Evolutionary conservation across 176 grass and related monocot genomes (phyloP).

Genomic region (Carex myosuroides): DNA sequence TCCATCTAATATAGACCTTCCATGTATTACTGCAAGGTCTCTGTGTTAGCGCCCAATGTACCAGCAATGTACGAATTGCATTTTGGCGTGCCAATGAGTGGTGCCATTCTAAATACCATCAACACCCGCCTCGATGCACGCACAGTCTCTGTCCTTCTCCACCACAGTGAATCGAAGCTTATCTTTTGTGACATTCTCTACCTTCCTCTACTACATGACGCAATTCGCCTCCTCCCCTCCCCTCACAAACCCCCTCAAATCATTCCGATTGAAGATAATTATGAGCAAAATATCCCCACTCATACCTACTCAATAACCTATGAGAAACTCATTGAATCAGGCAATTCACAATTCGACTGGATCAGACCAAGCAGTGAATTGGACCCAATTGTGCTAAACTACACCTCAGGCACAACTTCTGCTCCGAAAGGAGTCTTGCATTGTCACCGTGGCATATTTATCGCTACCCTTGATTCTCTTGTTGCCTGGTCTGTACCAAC

Average conservation of each 20-base stretch:
- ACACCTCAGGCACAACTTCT: slow-evolving; percentile 91
- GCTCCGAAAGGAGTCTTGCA: slow-evolving; percentile 83
- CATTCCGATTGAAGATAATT: slow-evolving; percentile 54
- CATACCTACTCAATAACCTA: slow-evolving; percentile 31
- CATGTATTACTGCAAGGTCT: slow-evolving; percentile 38
- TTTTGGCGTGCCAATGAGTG: slow-evolving; percentile 89
- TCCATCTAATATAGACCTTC: background rate
- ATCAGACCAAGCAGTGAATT: slow-evolving; percentile 55
- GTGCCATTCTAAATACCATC: slow-evolving; percentile 80
- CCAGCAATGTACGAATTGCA: slow-evolving; percentile 95
- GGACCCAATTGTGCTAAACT: slow-evolving; percentile 88
- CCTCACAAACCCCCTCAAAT: slow-evolving; percentile 32
- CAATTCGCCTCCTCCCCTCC: slow-evolving; percentile 36
- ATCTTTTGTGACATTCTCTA: slow-evolving; percentile 51
- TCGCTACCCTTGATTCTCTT: slow-evolving; percentile 42
- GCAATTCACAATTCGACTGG: slow-evolving; percentile 63
- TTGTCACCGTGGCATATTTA: slow-evolving; percentile 69
- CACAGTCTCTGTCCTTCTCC: slow-evolving; percentile 61
- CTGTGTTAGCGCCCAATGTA: slow-evolving; percentile 62
- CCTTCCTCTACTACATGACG: slow-evolving; percentile 32
- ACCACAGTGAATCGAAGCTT: slow-evolving; percentile 53
- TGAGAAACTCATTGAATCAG: slow-evolving; percentile 43
- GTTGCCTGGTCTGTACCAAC: slow-evolving; percentile 40
- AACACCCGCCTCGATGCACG: slow-evolving; percentile 82
- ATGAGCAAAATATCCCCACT: slow-evolving; percentile 25